Conservation (phyloP, 331 rosid genomes). For the Quercus tomentella region DNA sequence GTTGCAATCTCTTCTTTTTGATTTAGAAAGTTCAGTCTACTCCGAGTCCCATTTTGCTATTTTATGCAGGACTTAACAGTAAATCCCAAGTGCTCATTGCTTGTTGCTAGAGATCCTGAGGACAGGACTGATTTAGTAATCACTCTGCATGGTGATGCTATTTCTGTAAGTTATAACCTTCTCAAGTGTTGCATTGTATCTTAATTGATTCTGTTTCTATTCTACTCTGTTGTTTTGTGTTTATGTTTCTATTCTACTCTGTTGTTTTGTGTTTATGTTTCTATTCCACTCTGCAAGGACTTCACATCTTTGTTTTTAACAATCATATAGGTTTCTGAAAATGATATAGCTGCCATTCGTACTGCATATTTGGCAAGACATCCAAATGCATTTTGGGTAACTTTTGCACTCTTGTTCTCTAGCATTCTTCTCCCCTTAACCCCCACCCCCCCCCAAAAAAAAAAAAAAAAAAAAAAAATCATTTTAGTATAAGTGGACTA, state of each 20-base stretch:
- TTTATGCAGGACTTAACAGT: constrained; percentile 59
- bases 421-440: not conserved
- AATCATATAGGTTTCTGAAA: constrained; percentile 61
- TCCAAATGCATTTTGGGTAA: constrained; percentile 96
- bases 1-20: constrained; percentile 3
- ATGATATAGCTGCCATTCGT: constrained; percentile 57
- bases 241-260: not conserved
- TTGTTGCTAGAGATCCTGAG: constrained; percentile 84
- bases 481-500: not conserved
- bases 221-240: not conserved
- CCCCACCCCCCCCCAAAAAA: not conserved
- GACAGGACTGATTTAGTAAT: constrained; percentile 89
- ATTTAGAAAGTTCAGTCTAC: constrained; percentile 7
- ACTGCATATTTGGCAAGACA: constrained; percentile 80
- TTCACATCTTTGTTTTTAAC: constrained; percentile 6
- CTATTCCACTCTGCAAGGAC: too few species aligned
- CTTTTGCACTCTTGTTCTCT: constrained; percentile 20
- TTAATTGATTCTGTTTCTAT: constrained; percentile 1
- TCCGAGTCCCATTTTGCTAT: constrained; percentile 1
- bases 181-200: constrained; percentile 4
- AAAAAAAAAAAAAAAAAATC: too few species aligned
- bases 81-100: constrained; percentile 82
- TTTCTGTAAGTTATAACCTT: constrained; percentile 55
- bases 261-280: too few species aligned
- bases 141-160: constrained; percentile 83